Percentiles rank a stretch among this genome's conserved stretches.
These are phyloP conservation scores for Solanum tarijense DNA, from an alignment of 257 asterid genomes.

Conservation along the genomic window DNA sequence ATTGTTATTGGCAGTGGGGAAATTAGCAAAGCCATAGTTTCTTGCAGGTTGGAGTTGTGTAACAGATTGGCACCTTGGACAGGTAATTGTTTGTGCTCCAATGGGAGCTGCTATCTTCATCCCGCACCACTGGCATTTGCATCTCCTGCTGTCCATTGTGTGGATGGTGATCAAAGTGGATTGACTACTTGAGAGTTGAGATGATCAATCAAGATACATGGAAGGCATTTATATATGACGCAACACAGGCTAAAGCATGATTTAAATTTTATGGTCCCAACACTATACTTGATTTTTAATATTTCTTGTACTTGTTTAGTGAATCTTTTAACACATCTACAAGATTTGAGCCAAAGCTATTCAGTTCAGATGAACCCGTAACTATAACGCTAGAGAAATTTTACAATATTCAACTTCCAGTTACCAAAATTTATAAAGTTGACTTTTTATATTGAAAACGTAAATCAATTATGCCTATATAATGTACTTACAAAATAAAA, in stretches of 20 bases:
- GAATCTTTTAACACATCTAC: neutral
- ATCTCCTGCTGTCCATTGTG: constrained; percentile 36
- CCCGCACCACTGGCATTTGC: constrained; percentile 45
- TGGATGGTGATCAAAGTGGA: neutral
- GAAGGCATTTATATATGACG: neutral
- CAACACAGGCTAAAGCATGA: neutral
- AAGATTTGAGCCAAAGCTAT: neutral
- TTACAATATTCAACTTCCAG: neutral
- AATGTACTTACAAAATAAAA: neutral
- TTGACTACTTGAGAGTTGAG: neutral
- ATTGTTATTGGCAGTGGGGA: neutral
- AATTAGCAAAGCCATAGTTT: constrained; percentile 1
- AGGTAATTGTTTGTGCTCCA: constrained; percentile 23
- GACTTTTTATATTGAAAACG: neutral
- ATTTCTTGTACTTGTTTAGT: neutral
- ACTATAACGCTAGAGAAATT: neutral
- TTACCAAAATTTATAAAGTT: neutral
- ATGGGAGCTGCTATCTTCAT: constrained; percentile 20
- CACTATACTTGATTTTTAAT: neutral
- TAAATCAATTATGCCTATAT: neutral
- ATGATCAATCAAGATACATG: neutral
- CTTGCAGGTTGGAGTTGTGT: constrained; percentile 3
- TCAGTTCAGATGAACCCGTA: neutral
- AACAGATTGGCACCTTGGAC: constrained; percentile 34
- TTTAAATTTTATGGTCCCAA: neutral